These are phyloP conservation scores for Eimeria maxima DNA, from an alignment of 169 alveolate species.

Conservation along the genomic window DNA sequence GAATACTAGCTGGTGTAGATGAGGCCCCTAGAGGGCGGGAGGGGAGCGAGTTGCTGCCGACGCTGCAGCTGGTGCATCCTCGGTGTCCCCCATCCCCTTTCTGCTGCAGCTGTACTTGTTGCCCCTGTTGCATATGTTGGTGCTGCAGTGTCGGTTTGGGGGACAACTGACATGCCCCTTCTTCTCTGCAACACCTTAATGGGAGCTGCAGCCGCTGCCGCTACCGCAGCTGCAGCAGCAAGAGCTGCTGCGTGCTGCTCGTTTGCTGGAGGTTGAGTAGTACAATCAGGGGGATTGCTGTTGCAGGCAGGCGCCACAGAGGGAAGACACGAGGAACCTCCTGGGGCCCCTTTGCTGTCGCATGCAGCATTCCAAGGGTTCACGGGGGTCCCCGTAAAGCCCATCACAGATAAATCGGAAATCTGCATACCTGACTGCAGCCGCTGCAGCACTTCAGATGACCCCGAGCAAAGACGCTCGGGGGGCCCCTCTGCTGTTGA, in stretches of 20 bases:
- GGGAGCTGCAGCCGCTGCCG: background rate
- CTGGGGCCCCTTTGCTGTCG: background rate
- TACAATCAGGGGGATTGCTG: background rate
- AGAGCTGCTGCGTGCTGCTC: background rate
- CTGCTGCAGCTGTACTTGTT: too few species aligned
- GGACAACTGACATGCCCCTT: background rate
- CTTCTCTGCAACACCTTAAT: background rate
- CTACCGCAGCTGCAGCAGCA: background rate
- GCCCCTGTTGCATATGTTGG: background rate
- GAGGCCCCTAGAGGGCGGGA: background rate
- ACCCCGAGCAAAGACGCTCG: slow-evolving; percentile 11
- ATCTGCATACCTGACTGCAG: slow-evolving; percentile 23
- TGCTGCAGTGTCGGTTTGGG: background rate
- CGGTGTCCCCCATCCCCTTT: background rate
- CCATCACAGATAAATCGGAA: slow-evolving; percentile 52
- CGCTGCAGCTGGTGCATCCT: slow-evolving; percentile 42
- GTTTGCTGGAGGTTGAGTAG: background rate
- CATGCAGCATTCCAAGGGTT: background rate
- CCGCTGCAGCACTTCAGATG: slow-evolving; percentile 29
- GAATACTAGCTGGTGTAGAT: background rate
- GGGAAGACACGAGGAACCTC: background rate
- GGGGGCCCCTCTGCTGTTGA: slow-evolving; percentile 22
- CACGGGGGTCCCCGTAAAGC: background rate
- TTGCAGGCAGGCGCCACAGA: background rate
- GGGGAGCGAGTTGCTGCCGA: slow-evolving; percentile 27